Base-by-base conservation (phyloP, 2,329 filamentous ascomycete genomes). In the Cercospora sp. region DNA sequence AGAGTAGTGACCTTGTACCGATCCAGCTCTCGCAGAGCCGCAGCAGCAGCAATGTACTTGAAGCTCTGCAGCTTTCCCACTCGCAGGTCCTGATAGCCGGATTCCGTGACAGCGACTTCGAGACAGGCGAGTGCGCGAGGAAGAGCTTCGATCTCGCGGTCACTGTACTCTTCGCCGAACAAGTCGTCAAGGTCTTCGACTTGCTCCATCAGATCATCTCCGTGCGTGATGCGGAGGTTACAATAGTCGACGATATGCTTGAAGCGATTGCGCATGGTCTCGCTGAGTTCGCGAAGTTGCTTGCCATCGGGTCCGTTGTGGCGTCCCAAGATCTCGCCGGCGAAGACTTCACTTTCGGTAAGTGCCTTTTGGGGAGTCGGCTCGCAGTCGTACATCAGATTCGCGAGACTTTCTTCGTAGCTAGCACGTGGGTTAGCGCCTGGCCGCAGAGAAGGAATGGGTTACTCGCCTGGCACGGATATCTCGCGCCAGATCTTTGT, bases 291-390 rank as follows among this genome's bases (percentile, higher is more conserved):
- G 6, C 78, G 75, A 3, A 79, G 73, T n/a, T 72, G 65, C 36
- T 75, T 77, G 61, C 72, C 75, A 65, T 75, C 72, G 8, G 71
- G 67, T 18, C 76, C 76, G 10, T 70, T 81, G 9, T 80, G 80
- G 67, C 82, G 83, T 62, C 84, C 85, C 23, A 88, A 80, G 69
- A 89, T 87, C 62, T 81, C 84, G 30, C 87, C 87, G 31, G 84
- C 81, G 74, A 89, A 87, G 55, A 86, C 85, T 76, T 87, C 86
- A 6, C 82, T 77, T 73, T 87, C 85, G 10, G 78, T 82, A 12
- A 87, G 79, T 5, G 79, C 79, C 4, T 79, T 75, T 48, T 75
- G 75, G 0, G 80, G 80, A 13, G 81, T 76, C 4, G 80, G 72
- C 69, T 82, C 80, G 74, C 79, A 83, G 57, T 77, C 76, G 67